Percentiles rank a stretch among this genome's conserved stretches.
Conservation (phyloP, 148 eudicot genomes). For the Heliamphora exappendiculata region DNA sequence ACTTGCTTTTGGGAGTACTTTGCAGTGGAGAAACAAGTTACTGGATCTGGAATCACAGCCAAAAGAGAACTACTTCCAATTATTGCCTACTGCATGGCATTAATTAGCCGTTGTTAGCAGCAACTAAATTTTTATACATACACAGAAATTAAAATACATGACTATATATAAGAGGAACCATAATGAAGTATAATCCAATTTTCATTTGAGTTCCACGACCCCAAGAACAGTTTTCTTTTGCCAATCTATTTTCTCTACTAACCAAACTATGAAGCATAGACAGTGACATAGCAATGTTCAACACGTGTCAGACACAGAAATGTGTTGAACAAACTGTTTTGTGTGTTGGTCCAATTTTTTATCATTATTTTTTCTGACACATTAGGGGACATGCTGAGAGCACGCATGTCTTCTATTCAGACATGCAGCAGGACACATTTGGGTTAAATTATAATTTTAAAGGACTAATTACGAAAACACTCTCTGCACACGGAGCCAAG, state of each 20-base stretch:
- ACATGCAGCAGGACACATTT: no score
- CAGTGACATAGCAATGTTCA: neutral
- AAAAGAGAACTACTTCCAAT: constrained; percentile 65
- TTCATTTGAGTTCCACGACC: neutral
- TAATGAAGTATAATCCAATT: neutral
- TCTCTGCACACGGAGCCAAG: no score
- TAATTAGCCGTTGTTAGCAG: constrained; percentile 22
- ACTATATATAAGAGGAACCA: neutral
- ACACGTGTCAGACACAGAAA: no score
- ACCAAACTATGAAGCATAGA: neutral
- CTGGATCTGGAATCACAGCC: constrained; percentile 92
- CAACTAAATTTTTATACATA: neutral
- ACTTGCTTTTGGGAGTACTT: constrained; percentile 78
- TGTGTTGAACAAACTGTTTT: no score
- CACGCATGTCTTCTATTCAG: no score
- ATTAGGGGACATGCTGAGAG: no score
- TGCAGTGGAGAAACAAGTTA: constrained; percentile 86
- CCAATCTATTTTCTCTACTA: neutral
- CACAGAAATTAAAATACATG: neutral
- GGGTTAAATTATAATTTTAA: no score
- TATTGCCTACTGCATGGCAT: constrained; percentile 74
- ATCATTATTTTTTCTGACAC: no score
- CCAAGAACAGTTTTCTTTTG: neutral
- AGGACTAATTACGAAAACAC: no score
- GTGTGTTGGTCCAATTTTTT: no score